Evolutionary conservation across 345 rosid genomes (phyloP), one percentile per base, ranked within the genome.

Genomic region (Eucalyptus cladocalyx): DNA sequence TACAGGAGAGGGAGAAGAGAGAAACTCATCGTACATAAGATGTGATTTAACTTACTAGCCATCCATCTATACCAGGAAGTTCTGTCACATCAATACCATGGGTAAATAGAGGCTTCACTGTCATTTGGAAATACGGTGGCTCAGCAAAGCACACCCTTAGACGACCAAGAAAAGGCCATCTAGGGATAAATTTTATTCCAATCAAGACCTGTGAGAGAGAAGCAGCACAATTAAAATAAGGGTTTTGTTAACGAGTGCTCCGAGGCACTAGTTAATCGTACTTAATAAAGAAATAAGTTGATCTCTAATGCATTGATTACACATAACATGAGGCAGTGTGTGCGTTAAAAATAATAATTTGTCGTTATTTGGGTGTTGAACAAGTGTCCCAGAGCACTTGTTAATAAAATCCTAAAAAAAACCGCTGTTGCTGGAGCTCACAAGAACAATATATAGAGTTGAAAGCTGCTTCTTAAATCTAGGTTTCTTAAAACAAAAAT

Each of bases 111-210:
- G 99, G 99, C 91, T 98, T 98, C 72, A 96, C 99, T 19, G 95
- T 96, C 99, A 97, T 96, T 91, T 97, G 99, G 89, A 98, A 97
- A 90, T 97, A 98, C 7, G 99, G 99, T 87, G 99, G 99, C 95
- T 97, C 99, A 47, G 96, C 95, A 93, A 98, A 98, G 95, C 99
- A 98, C 53, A 98, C 94, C 67, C 99, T 93, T 91, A 98, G 54
- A 83, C 99, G 99, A 88, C 97, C 95, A 88, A 98, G 88, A 91
- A 96, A 98, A 90, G 99, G 99, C 99, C 99, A 98, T 28, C 92
- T 87, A 37, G 95, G 94, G 80, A 98, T 90, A 88, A 98, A 98
- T 92, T 95, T 97, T 94, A 97, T 96, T 91, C 99, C 99, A 91
- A 98, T 34, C 94, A 98, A 93, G 88, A 98, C 96, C 99, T 98